Conservation (phyloP, 768 basidiomycete species). For the Gloeophyllum trabeum region DNA sequence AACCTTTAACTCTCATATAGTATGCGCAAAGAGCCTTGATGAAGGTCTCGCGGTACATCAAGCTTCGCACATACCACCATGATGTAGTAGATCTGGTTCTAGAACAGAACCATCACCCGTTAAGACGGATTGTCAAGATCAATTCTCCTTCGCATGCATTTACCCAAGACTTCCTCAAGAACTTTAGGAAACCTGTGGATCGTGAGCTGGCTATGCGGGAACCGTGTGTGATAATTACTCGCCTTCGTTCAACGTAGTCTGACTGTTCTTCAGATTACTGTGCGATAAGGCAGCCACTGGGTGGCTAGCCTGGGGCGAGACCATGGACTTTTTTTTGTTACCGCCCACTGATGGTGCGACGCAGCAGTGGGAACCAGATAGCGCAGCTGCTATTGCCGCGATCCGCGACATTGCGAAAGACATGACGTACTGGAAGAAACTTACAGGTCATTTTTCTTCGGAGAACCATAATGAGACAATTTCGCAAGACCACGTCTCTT, state of each 20-base stretch:
- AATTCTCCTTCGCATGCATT: slow-evolving; percentile 34
- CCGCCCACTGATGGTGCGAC: slow-evolving; percentile 37
- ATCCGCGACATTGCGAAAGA: slow-evolving; percentile 36
- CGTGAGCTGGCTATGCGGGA: no score
- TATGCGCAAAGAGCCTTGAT: slow-evolving; percentile 67
- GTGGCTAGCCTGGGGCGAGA: slow-evolving; percentile 54
- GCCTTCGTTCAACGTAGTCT: slow-evolving; percentile 1
- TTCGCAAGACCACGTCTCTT: slow-evolving; percentile 59
- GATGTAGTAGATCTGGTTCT: slow-evolving; percentile 48
- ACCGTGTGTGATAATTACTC: no score
- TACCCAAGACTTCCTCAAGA: slow-evolving; percentile 42
- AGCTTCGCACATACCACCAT: slow-evolving; percentile 61
- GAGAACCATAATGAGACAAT: slow-evolving; percentile 63
- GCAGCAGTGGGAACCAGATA: slow-evolving; percentile 46
- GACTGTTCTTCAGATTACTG: slow-evolving; percentile 26
- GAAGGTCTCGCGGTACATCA: slow-evolving; percentile 69
- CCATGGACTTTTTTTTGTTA: slow-evolving; percentile 30
- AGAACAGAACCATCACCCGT: slow-evolving; percentile 54
- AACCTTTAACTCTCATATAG: slow-evolving; percentile 21
- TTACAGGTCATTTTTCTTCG: slow-evolving; percentile 62
- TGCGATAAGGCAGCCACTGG: slow-evolving; percentile 50
- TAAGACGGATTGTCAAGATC: slow-evolving; percentile 40
- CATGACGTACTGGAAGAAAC: slow-evolving; percentile 53
- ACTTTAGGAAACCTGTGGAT: slow-evolving; percentile 42
- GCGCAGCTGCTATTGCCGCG: slow-evolving; percentile 35